Conservation (phyloP, 805 yeast species). For the Candida ficus region DNA sequence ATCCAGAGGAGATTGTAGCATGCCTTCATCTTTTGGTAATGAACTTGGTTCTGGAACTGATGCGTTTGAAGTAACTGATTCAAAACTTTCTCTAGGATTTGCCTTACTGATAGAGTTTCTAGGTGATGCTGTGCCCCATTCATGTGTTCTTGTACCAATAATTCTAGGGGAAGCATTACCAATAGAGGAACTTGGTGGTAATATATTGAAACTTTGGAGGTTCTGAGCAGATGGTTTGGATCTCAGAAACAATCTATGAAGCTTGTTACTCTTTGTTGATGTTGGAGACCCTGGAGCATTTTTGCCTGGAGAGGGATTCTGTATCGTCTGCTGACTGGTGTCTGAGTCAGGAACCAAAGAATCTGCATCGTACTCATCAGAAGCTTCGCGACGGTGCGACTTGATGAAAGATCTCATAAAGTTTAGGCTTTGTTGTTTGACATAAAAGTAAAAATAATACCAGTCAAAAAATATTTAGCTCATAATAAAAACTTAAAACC, state of each 20-base stretch:
- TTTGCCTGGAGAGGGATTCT: background rate
- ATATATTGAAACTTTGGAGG: constrained; percentile 14
- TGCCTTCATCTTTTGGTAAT: background rate
- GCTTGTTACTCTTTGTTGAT: constrained; percentile 13
- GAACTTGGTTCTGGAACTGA: background rate
- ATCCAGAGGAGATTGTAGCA: background rate
- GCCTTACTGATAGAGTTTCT: constrained; percentile 1
- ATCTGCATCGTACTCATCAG: constrained; percentile 16
- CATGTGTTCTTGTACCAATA: constrained; percentile 44
- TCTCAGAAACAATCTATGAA: constrained; percentile 23
- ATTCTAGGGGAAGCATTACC: constrained; percentile 29
- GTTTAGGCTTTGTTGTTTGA: background rate
- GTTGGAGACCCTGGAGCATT: constrained; percentile 3
- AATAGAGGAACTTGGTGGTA: constrained; percentile 12
- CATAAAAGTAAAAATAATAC: too few species aligned
- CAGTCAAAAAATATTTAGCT: too few species aligned
- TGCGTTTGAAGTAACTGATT: constrained; percentile 2
- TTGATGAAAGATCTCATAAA: constrained; percentile 35
- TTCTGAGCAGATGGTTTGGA: constrained; percentile 16
- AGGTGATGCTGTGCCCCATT: constrained; percentile 35
- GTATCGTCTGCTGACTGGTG: background rate
- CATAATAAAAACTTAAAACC: too few species aligned
- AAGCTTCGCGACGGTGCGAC: constrained; percentile 32
- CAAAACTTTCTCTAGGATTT: constrained; percentile 3
- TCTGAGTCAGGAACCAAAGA: background rate